A percentile compares a stretch with the other conserved stretches of the same genome.
phyloP scores from a whole-genome alignment of 2,329 filamentous ascomycete genomes.

The Talaromyces islandicus region DNA sequence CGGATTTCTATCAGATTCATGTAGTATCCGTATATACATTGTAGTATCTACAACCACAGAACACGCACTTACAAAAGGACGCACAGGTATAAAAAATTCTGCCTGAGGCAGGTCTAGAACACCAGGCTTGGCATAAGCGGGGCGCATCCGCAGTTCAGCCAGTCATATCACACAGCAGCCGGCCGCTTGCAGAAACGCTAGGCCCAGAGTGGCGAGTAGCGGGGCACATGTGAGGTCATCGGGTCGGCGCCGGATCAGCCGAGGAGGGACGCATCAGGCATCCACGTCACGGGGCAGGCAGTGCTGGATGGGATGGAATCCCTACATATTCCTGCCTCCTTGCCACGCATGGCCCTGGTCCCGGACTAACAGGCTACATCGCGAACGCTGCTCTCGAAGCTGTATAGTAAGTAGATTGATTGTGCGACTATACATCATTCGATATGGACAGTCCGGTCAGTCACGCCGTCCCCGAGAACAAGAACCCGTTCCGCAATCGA shows the following conservation, averaged over 20 bases:
- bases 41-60: background rate
- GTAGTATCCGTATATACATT: background rate
- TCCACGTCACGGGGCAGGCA: constrained; percentile 4
- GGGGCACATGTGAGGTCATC: constrained; percentile 7
- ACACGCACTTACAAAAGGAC: too few species aligned
- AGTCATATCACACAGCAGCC: background rate
- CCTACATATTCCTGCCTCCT: background rate
- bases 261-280: constrained; percentile 45
- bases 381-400: constrained; percentile 61
- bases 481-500: constrained; percentile 11
- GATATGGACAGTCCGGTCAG: constrained; percentile 61
- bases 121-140: constrained; percentile 2
- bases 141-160: background rate
- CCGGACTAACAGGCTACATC: background rate
- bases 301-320: background rate
- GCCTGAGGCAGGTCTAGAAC: constrained; percentile 9
- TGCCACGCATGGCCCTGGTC: background rate
- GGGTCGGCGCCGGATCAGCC: constrained; percentile 16
- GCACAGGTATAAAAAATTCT: background rate
- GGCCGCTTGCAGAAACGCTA: constrained; percentile 6
- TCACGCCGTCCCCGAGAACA: constrained; percentile 44
- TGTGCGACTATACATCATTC: constrained; percentile 53
- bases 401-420: too few species aligned
- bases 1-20: background rate
- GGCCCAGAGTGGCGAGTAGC: background rate